Evolutionary conservation across 805 yeast genomes (phyloP).

Genomic region (Metschnikowia amazonensis): DNA sequence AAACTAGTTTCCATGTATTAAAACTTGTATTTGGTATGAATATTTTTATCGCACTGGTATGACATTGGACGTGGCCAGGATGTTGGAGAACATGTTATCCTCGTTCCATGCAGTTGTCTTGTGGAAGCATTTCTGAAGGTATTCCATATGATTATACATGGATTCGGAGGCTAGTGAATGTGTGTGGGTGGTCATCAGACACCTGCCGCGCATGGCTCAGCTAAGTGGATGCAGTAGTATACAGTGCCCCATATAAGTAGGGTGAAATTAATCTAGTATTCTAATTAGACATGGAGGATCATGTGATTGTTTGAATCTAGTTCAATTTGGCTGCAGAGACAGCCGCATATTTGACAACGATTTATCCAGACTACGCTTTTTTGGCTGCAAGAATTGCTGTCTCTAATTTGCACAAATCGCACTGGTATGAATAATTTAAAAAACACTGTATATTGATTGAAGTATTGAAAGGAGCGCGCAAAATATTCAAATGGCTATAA

Average conservation of each 20-base stretch:
- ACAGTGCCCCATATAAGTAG: no score
- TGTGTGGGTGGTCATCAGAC: not conserved
- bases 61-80: conserved; percentile 66
- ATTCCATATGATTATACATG: conserved; percentile 87
- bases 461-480: no score
- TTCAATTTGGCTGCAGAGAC: conserved; percentile 86
- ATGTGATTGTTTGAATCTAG: no score
- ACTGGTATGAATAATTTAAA: no score
- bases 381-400: conserved; percentile 95
- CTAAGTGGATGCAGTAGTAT: no score
- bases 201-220: conserved; percentile 5
- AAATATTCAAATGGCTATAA: no score
- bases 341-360: conserved; percentile 95
- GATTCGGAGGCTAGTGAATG: not conserved
- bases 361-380: conserved; percentile 96
- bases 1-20: no score
- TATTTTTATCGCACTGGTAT: no score
- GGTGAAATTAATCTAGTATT: no score
- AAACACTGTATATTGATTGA: no score
- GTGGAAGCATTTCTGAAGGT: conserved; percentile 69
- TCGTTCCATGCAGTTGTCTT: conserved; percentile 71
- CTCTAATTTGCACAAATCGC: conserved; percentile 88
- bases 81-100: conserved; percentile 71
- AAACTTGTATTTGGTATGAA: no score
- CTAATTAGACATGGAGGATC: no score